Percentiles rank a stretch among this genome's conserved stretches.
Evolutionary conservation across 176 grass and related monocot species (phyloP).

Genomic region (Elymus sibiricus): DNA sequence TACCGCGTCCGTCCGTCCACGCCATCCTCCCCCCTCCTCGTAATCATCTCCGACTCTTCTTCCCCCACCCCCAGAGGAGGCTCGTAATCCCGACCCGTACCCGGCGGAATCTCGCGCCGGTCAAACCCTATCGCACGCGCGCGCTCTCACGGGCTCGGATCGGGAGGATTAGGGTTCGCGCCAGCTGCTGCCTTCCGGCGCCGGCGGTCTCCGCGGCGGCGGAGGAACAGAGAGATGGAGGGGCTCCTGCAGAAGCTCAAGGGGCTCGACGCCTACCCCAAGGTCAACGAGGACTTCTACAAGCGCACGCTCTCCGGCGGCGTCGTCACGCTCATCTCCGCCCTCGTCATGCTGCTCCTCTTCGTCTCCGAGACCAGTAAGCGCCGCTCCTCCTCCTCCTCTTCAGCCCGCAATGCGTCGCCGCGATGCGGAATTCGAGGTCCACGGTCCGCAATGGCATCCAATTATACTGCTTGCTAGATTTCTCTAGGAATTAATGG

Average conservation of each 20-base stretch:
- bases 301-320: constrained; percentile 90
- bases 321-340: constrained; percentile 79
- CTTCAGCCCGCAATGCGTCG: neutral
- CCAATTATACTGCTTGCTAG: neutral
- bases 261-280: constrained; percentile 90
- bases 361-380: constrained; percentile 96
- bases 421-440: neutral
- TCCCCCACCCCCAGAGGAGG: neutral
- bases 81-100: constrained; percentile 20
- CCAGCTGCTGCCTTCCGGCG: neutral
- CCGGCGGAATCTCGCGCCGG: constrained; percentile 39
- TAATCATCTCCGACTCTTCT: constrained; percentile 27
- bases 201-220: neutral
- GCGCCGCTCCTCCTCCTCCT: neutral
- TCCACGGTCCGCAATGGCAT: neutral
- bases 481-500: neutral
- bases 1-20: neutral
- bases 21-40: neutral
- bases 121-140: constrained; percentile 20
- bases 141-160: constrained; percentile 19
- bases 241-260: constrained; percentile 71
- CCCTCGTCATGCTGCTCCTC: constrained; percentile 76
- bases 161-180: neutral
- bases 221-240: constrained; percentile 40
- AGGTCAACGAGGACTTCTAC: constrained; percentile 99